Conservation (phyloP, 805 yeast species). For the Saccharomycopsis sp. region DNA sequence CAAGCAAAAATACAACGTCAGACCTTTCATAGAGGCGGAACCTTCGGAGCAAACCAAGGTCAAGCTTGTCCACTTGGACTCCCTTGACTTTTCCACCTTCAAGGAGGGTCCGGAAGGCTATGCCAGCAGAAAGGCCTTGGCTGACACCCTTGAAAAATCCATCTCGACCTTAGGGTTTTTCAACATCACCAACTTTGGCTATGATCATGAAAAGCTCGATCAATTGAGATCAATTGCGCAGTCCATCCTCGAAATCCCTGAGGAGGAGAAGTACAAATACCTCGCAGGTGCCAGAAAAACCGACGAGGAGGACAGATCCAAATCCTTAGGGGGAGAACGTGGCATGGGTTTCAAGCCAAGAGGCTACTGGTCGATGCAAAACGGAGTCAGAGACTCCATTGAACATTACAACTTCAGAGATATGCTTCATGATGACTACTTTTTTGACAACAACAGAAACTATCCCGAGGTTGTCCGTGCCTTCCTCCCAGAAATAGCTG, state of each 20-base stretch:
- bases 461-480: constrained; percentile 36
- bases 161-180: constrained; percentile 38
- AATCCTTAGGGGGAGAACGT: constrained; percentile 37
- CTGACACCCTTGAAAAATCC: constrained; percentile 33
- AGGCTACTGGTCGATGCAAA: constrained; percentile 41
- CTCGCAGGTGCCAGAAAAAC: constrained; percentile 35
- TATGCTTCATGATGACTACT: constrained; percentile 31
- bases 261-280: constrained; percentile 33
- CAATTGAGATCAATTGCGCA: constrained; percentile 35
- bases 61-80: constrained; percentile 24
- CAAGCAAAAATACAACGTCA: constrained; percentile 26
- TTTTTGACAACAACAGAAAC: constrained; percentile 23
- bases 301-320: constrained; percentile 24
- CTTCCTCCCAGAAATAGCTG: constrained; percentile 35
- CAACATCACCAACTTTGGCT: constrained; percentile 35
- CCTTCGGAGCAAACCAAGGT: constrained; percentile 8
- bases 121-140: constrained; percentile 29
- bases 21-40: constrained; percentile 28
- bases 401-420: constrained; percentile 38
- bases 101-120: constrained; percentile 32
- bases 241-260: constrained; percentile 34
- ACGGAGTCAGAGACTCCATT: constrained; percentile 38
- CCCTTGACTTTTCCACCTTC: constrained; percentile 31
- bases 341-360: constrained; percentile 43
- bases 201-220: constrained; percentile 28